A percentile compares a stretch with the other conserved stretches of the same genome.
phyloP scores from a whole-genome alignment of 2,329 filamentous ascomycete genomes.

The Sporothrix globosa region DNA sequence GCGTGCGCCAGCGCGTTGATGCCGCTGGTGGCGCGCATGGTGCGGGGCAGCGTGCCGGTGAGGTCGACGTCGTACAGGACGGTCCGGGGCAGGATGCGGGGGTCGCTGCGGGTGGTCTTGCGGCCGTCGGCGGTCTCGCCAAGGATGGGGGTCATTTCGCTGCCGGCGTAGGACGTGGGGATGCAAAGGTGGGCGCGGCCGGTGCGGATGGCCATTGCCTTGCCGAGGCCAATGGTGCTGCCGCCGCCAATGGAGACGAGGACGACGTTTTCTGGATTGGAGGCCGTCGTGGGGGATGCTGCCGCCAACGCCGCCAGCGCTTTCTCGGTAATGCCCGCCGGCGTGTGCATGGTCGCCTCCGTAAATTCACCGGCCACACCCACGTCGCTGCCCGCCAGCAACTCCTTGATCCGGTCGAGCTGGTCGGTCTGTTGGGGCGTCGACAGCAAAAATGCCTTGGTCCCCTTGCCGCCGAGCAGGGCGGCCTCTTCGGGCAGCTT shows the following conservation, averaged over 20 bases:
- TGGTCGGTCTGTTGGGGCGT: conserved; percentile 55
- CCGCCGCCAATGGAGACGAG: conserved; percentile 65
- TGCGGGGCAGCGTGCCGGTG: conserved; percentile 60
- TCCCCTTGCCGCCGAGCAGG: conserved; percentile 47
- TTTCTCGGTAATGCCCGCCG: conserved; percentile 58
- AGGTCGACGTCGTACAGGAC: conserved; percentile 69
- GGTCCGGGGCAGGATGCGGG: conserved; percentile 61
- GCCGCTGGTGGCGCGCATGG: conserved; percentile 60
- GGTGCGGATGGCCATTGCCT: conserved; percentile 49
- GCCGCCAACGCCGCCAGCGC: conserved; percentile 50
- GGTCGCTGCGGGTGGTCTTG: conserved; percentile 61
- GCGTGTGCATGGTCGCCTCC: conserved; percentile 65
- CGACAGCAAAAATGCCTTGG: conserved; percentile 55
- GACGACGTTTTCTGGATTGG: no score
- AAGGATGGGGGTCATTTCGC: conserved; percentile 67
- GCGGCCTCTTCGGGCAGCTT: conserved; percentile 49
- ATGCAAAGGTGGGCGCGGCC: conserved; percentile 42
- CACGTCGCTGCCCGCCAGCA: conserved; percentile 43
- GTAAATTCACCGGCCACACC: conserved; percentile 34
- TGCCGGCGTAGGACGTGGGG: conserved; percentile 64
- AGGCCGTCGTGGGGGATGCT: no score
- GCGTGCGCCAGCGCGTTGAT: conserved; percentile 69
- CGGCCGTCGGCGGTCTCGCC: conserved; percentile 62
- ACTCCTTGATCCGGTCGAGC: conserved; percentile 48
- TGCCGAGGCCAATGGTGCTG: conserved; percentile 64